These are phyloP conservation scores for Epichloe typhina DNA, from an alignment of 2,329 filamentous ascomycete genomes.

Conservation along the genomic window DNA sequence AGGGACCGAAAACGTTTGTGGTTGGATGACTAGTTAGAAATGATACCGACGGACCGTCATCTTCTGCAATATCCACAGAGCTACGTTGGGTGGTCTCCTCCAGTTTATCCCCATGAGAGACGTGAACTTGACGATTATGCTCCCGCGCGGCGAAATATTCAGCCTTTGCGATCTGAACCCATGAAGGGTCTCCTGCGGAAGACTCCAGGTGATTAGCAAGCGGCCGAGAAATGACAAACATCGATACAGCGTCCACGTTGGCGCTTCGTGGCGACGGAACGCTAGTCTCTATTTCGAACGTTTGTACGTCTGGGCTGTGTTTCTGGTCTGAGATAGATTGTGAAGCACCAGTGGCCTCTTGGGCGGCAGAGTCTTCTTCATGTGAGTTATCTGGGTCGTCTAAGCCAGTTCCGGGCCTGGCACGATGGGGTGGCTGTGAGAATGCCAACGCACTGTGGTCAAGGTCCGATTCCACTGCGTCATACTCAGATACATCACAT, in stretches of 20 bases:
- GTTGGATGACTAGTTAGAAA: not conserved
- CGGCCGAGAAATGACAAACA: not conserved
- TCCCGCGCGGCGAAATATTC: constrained; percentile 27
- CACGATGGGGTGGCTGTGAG: not conserved
- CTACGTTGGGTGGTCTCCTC: constrained; percentile 7
- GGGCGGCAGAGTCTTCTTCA: not conserved
- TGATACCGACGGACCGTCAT: not conserved
- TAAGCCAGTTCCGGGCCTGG: not conserved
- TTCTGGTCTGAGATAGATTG: not conserved
- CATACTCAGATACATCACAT: not conserved
- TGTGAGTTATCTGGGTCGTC: not conserved
- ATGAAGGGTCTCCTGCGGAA: not conserved
- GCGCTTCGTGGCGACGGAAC: not conserved
- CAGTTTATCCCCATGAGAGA: no score
- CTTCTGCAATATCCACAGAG: not conserved
- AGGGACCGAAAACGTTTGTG: not conserved
- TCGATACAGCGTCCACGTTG: not conserved
- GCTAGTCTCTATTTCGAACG: not conserved
- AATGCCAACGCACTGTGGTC: not conserved
- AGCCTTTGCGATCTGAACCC: not conserved
- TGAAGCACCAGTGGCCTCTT: not conserved
- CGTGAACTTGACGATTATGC: constrained; percentile 14
- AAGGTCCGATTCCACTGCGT: not conserved
- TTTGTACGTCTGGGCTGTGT: not conserved
- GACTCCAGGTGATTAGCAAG: not conserved